These are phyloP conservation scores for Colletotrichum sp. DNA, from an alignment of 2,329 filamentous ascomycete species.

Conservation along the genomic window DNA sequence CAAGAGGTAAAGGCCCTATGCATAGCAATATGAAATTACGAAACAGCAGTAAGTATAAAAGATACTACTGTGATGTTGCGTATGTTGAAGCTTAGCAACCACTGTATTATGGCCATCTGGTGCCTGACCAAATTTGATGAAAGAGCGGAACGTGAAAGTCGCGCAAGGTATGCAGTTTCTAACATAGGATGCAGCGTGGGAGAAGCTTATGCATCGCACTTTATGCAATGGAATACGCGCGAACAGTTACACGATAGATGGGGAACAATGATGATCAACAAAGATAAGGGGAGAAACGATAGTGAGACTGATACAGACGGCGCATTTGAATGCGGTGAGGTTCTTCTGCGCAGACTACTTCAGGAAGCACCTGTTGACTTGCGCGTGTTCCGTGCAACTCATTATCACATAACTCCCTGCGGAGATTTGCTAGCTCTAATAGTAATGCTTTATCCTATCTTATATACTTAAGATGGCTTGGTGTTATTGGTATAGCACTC, in stretches of 20 bases:
- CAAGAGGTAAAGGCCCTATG: background rate
- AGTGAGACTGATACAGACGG: accelerated
- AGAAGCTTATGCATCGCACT: background rate
- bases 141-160: background rate
- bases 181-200: background rate
- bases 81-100: background rate
- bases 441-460: accelerated
- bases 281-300: background rate
- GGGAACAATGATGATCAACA: background rate
- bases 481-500: accelerated
- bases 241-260: accelerated
- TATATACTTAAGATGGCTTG: background rate
- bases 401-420: accelerated
- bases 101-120: accelerated
- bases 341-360: background rate
- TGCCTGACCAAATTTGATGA: no score
- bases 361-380: background rate
- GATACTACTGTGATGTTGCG: background rate
- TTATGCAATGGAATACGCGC: accelerated
- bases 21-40: background rate
- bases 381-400: background rate
- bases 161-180: accelerated
- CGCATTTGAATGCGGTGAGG: background rate
- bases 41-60: background rate
- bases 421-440: background rate